A percentile compares a stretch with the other conserved stretches of the same genome.
phyloP scores from a whole-genome alignment of 2,329 filamentous ascomycete species.

The Curvularia lunata region DNA sequence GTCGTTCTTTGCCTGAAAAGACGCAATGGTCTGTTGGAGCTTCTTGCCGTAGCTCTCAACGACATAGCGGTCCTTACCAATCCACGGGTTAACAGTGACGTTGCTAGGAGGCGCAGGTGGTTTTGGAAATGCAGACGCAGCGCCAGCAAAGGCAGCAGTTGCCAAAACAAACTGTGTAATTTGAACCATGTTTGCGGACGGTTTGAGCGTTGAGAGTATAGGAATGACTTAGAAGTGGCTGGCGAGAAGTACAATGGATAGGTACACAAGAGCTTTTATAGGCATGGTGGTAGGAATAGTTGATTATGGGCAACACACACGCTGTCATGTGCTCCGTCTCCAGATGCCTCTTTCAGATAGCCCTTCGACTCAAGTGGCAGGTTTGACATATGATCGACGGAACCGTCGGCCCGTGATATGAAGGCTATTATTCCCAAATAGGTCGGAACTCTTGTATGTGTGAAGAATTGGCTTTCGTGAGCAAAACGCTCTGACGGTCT shows the following conservation, averaged over 20 bases:
- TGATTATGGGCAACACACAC: slow-evolving; percentile 1
- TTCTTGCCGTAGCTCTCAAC: slow-evolving; percentile 33
- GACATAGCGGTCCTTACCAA: slow-evolving; percentile 34
- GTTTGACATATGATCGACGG: slow-evolving; percentile 13
- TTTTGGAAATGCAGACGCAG: slow-evolving; percentile 23
- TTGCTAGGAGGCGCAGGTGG: slow-evolving; percentile 14
- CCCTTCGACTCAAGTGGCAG: background rate
- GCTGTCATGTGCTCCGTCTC: slow-evolving; percentile 9
- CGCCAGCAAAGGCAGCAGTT: slow-evolving; percentile 26
- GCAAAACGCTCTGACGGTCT: slow-evolving; percentile 2
- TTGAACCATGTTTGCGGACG: slow-evolving; percentile 31
- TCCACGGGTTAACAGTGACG: slow-evolving; percentile 28
- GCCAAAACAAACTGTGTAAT: slow-evolving; percentile 33
- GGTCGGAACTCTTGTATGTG: slow-evolving; percentile 16
- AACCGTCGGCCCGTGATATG: slow-evolving; percentile 25
- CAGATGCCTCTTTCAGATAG: slow-evolving; percentile 12
- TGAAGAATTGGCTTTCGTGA: slow-evolving; percentile 14
- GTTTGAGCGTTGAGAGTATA: background rate
- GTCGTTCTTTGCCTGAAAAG: slow-evolving; percentile 32
- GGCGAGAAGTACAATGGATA: slow-evolving; percentile 3
- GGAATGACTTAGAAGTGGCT: slow-evolving; percentile 7
- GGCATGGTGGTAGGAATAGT: background rate
- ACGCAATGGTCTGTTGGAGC: slow-evolving; percentile 34
- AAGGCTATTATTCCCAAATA: background rate
- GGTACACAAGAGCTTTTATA: slow-evolving; percentile 20